Conservation (phyloP, 148 eudicot species). For the Chenopodium quinoa region DNA sequence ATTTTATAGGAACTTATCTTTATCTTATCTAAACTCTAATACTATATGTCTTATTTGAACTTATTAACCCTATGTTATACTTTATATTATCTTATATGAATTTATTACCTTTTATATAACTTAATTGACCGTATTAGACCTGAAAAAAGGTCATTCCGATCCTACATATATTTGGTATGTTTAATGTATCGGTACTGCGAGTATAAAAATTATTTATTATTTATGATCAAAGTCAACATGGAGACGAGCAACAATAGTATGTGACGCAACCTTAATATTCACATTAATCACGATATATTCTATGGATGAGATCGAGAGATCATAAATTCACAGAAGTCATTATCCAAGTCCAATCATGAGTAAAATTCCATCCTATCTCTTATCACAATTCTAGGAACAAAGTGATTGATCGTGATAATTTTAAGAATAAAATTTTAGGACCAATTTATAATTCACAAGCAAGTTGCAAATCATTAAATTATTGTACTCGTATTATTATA, state of each 20-base stretch:
- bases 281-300: neutral
- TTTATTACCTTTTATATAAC: no score
- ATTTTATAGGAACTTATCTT: no score
- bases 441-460: neutral
- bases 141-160: no score
- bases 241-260: neutral
- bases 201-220: no score
- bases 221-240: no score
- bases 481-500: neutral
- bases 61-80: no score
- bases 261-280: neutral
- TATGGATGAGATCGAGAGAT: conserved; percentile 12
- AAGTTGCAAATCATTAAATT: conserved; percentile 18
- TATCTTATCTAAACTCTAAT: no score
- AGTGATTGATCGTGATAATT: conserved; percentile 4
- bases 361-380: conserved; percentile 25
- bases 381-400: conserved; percentile 20
- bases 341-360: conserved; percentile 25
- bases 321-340: conserved; percentile 8
- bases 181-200: no score
- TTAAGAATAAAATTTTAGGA: neutral
- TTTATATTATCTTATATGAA: no score
- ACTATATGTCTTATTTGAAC: no score
- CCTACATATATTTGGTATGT: no score
- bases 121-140: no score